Percentiles rank a stretch among this genome's conserved stretches.
phyloP scores from a whole-genome alignment of 192 early-diverging fungal genomes.

The Obelidium mucronatum region DNA sequence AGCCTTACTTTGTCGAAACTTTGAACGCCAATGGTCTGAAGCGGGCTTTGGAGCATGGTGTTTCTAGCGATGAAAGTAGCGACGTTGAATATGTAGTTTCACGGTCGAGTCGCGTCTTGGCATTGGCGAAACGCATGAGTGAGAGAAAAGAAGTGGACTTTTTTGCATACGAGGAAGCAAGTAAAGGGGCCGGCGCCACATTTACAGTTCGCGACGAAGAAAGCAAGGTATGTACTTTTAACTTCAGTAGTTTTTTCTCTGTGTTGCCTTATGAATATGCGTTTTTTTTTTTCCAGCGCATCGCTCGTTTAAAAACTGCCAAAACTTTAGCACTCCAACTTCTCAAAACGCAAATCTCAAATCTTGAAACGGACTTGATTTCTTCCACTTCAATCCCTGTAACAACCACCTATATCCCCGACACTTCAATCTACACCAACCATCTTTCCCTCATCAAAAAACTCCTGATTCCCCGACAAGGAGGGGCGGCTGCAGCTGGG shows the following conservation, averaged over 20 bases:
- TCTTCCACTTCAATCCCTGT: conserved; percentile 4
- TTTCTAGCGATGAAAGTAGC: not conserved
- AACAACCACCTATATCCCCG: conserved; percentile 37
- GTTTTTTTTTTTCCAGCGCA: conserved; percentile 4
- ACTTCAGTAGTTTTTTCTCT: not conserved
- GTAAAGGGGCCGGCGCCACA: not conserved
- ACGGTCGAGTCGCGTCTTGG: conserved; percentile 41
- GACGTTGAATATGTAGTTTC: not conserved
- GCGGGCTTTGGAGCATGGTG: not conserved
- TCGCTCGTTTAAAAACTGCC: conserved; percentile 24
- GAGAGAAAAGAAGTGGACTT: conserved; percentile 37
- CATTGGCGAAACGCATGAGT: conserved; percentile 37
- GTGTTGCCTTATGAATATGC: not conserved
- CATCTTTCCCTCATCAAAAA: conserved; percentile 42
- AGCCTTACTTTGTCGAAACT: conserved; percentile 27
- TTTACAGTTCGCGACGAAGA: conserved; percentile 45
- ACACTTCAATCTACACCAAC: conserved; percentile 38
- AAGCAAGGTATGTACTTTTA: conserved; percentile 42
- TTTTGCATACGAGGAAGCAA: conserved; percentile 42
- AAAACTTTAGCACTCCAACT: conserved; percentile 53
- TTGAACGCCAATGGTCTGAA: not conserved
- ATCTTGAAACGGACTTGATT: conserved; percentile 41
- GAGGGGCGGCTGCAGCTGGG: conserved; percentile 25
- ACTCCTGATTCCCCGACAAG: conserved; percentile 37
- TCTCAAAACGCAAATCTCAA: conserved; percentile 50